phyloP scores from a whole-genome alignment of 345 rosid species.

The Isatis tinctoria region DNA sequence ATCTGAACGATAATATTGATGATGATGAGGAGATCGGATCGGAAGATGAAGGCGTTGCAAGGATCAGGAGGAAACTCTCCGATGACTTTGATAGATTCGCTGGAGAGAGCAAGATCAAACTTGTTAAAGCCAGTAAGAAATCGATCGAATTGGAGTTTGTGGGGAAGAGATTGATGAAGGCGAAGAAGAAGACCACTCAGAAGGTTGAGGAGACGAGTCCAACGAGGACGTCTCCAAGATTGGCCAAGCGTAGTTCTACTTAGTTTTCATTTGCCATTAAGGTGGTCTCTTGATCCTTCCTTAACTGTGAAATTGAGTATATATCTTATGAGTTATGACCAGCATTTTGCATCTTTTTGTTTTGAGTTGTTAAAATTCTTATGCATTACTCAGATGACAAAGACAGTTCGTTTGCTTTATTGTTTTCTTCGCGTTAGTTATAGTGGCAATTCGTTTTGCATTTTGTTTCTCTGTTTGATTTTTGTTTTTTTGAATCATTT shows the following conservation, averaged over 20 bases:
- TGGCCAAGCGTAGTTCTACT: slow-evolving; percentile 30
- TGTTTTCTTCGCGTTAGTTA: background rate
- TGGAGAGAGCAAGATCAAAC: background rate
- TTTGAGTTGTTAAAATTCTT: background rate
- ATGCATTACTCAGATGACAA: slow-evolving; percentile 4
- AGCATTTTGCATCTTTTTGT: too few species aligned
- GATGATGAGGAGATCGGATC: slow-evolving; percentile 26
- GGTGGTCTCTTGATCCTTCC: too few species aligned
- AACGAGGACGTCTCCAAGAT: slow-evolving; percentile 61
- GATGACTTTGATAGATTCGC: slow-evolving; percentile 80
- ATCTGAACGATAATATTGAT: slow-evolving; percentile 43
- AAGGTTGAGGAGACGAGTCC: background rate
- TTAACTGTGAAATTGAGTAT: too few species aligned
- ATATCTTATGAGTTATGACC: too few species aligned
- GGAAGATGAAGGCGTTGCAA: slow-evolving; percentile 15
- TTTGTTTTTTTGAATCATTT: background rate
- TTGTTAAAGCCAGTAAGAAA: background rate
- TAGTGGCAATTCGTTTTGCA: background rate
- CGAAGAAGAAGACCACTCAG: slow-evolving; percentile 8
- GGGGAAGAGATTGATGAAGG: background rate
- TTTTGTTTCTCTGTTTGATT: background rate
- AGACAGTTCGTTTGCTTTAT: background rate
- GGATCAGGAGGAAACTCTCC: slow-evolving; percentile 50
- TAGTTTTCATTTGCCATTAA: slow-evolving; percentile 5
- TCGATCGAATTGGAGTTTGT: background rate